These are phyloP conservation scores for Solanum gracilifrons DNA, from an alignment of 257 asterid species.

Conservation along the genomic window DNA sequence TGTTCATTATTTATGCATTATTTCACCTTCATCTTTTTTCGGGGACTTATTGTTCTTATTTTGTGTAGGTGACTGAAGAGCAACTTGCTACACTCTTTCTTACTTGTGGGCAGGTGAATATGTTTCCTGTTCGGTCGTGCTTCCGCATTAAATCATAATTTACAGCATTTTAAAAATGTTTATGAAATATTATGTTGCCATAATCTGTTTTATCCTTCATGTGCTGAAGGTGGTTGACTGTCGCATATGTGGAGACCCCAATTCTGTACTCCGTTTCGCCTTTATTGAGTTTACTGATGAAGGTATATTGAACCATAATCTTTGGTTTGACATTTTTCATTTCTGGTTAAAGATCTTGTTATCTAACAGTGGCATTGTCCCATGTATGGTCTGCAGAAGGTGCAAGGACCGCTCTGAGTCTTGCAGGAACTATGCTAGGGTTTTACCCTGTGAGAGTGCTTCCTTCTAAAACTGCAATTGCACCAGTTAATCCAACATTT, in stretches of 20 bases:
- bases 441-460: slow-evolving; percentile 47
- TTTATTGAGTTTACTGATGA: slow-evolving; percentile 53
- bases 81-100: slow-evolving; percentile 49
- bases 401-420: slow-evolving; percentile 36
- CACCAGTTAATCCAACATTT: slow-evolving; percentile 29
- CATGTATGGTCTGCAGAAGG: slow-evolving; percentile 26
- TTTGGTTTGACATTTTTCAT: not conserved
- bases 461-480: slow-evolving; percentile 56
- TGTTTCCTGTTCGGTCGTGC: not conserved
- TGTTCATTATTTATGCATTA: not conserved
- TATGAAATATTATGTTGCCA: not conserved
- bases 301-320: slow-evolving; percentile 16
- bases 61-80: slow-evolving; percentile 42
- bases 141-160: not conserved
- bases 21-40: not conserved
- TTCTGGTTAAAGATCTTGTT: not conserved
- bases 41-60: not conserved
- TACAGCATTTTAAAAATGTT: not conserved
- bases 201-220: not conserved
- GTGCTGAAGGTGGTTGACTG: slow-evolving; percentile 45
- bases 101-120: slow-evolving; percentile 45
- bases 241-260: slow-evolving; percentile 57
- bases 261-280: slow-evolving; percentile 61
- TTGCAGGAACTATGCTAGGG: slow-evolving; percentile 56
- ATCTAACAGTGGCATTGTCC: not conserved